These are phyloP conservation scores for Candida tetrigidarum DNA, from an alignment of 1,139 yeast genomes.

Conservation along the genomic window DNA sequence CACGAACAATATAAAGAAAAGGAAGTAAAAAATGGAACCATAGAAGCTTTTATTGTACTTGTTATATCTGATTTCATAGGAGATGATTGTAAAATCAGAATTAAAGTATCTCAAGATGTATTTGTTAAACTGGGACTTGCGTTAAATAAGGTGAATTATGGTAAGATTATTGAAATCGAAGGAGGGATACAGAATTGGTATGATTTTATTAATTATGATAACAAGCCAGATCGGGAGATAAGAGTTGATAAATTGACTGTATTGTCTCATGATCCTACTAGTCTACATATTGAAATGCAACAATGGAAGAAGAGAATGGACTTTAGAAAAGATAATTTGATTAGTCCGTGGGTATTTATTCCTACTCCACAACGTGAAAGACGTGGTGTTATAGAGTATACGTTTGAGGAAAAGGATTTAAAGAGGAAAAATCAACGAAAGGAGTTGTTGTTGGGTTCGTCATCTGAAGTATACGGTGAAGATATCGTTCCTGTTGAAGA, in stretches of 20 bases:
- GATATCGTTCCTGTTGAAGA: slow-evolving; percentile 1
- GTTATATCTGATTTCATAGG: slow-evolving; percentile 23
- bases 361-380: slow-evolving; percentile 14
- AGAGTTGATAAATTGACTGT: background rate
- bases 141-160: slow-evolving; percentile 19
- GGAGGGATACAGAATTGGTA: slow-evolving; percentile 12
- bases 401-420: slow-evolving; percentile 9
- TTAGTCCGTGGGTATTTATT: slow-evolving; percentile 29
- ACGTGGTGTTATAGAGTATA: background rate
- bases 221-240: background rate
- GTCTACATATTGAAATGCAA: slow-evolving; percentile 27
- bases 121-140: slow-evolving; percentile 17
- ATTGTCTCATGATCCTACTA: slow-evolving; percentile 13
- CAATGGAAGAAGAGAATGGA: slow-evolving; percentile 38
- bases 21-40: background rate
- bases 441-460: slow-evolving; percentile 5
- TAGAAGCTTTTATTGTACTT: slow-evolving; percentile 14
- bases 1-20: slow-evolving; percentile 19
- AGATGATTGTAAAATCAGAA: slow-evolving; percentile 15
- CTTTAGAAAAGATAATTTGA: slow-evolving; percentile 23
- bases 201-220: background rate
- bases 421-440: slow-evolving; percentile 3
- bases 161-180: slow-evolving; percentile 19
- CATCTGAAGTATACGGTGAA: background rate
- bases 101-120: slow-evolving; percentile 14